Base-by-base conservation (phyloP, 148 eudicot genomes). In the Amaranthus palmeri region DNA sequence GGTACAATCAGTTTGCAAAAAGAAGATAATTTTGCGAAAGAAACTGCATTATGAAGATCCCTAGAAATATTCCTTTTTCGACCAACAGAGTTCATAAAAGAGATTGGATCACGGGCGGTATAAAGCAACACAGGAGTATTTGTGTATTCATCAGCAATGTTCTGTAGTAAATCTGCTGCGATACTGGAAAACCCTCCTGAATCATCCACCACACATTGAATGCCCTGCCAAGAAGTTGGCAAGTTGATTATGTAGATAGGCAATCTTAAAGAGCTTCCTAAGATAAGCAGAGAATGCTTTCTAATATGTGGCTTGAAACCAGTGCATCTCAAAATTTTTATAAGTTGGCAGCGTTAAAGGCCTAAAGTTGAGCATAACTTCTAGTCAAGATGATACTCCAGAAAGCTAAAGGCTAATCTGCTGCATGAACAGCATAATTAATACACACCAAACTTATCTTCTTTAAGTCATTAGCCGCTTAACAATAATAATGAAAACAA, bases 101-200 rank as follows among this genome's bases (percentile, higher is more conserved):
- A 82, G 49, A 67, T 54, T 74, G 98, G 95, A 80, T 80, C 80
- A 14, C 86, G 82, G 43, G 80, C 95, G 77, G 85, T 64, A 75
- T 89, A 93, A 45, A 91, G 89, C 80, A 93, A 74, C 43, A 93
- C 88, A 15, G 96, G 98, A 72, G 90, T 71, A 72, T 88, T 89
- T 72, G 91, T 42, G 82, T 86, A 91, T 18, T 93, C 97, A 79
- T 93, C 98, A 7, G 92, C 91, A 69, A 93, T 89, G 74, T 78
- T 82, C 82, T 87, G 88, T 76, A 93, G 70, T 75, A 93, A 83
- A 72, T 88, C 92, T 60, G 85, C 91, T 43, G 91, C 92, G 58
- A 91, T 77, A 84, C 96, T 89, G 70, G 97, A 86, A 79, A 93
- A 93, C 12, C 98, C 98, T 69, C 98, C 97, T 13, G 96, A 84